These are phyloP conservation scores for Ilex aquifolium DNA, from an alignment of 257 asterid genomes.

Conservation along the genomic window DNA sequence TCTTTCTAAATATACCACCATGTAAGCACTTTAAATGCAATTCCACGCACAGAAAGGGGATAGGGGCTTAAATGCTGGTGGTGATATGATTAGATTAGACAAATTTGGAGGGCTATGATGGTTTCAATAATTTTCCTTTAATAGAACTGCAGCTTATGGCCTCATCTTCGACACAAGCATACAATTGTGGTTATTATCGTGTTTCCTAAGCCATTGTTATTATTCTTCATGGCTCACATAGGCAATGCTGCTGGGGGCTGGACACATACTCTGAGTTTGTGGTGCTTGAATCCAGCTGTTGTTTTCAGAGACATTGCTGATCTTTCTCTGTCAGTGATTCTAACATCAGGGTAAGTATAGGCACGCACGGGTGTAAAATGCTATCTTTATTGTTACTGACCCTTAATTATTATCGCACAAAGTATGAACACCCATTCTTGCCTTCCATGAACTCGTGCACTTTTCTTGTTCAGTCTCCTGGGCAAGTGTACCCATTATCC, in stretches of 20 bases:
- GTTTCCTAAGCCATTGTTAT: conserved; percentile 15
- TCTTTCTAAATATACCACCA: no score
- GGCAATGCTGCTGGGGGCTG: conserved; percentile 46
- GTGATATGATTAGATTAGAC: no score
- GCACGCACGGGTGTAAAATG: conserved; percentile 6
- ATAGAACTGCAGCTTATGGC: not conserved
- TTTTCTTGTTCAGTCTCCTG: conserved; percentile 7
- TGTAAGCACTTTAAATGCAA: no score
- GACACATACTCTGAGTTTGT: conserved; percentile 56
- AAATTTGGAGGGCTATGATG: no score
- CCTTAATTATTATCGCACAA: conserved; percentile 5
- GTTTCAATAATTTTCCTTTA: not conserved
- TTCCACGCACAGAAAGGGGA: no score
- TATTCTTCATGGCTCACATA: conserved; percentile 14
- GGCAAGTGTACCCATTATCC: not conserved
- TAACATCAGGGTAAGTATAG: conserved; percentile 86
- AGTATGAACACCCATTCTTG: not conserved
- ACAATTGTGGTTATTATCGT: conserved; percentile 6
- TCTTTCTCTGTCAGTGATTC: conserved; percentile 76
- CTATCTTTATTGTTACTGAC: conserved; percentile 3
- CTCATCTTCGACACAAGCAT: not conserved
- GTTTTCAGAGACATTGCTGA: conserved; percentile 85
- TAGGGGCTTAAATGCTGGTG: no score
- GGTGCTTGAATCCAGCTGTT: conserved; percentile 97
- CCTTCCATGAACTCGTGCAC: no score